A percentile compares a stretch with the other conserved stretches of the same genome.
Conservation (phyloP, 2,329 filamentous ascomycete genomes). For the Aspergillus ruber region DNA sequence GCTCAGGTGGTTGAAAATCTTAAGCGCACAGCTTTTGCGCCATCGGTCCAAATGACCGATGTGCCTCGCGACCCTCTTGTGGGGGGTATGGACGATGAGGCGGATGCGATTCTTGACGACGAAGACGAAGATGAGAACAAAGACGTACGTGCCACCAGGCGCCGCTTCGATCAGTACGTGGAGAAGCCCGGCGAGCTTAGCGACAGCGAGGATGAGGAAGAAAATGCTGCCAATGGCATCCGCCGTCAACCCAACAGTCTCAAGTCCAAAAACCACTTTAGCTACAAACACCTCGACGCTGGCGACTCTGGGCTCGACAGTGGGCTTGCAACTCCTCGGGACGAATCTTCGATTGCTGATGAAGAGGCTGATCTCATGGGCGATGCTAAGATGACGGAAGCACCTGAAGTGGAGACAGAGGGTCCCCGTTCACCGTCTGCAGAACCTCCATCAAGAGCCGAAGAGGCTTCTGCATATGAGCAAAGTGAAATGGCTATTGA, state of each 20-base stretch:
- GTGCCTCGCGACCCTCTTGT: conserved; percentile 52
- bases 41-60: conserved; percentile 59
- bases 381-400: conserved; percentile 38
- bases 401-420: conserved; percentile 30
- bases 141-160: conserved; percentile 74
- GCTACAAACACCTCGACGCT: conserved; percentile 54
- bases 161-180: conserved; percentile 72
- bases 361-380: conserved; percentile 33
- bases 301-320: conserved; percentile 50
- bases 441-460: conserved; percentile 23
- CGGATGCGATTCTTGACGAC: conserved; percentile 59
- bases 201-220: conserved; percentile 84
- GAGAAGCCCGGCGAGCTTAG: conserved; percentile 74
- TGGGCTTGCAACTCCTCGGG: conserved; percentile 42
- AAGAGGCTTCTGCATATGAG: conserved; percentile 27
- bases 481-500: conserved; percentile 25
- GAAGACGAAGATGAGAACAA: conserved; percentile 80
- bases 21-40: conserved; percentile 55
- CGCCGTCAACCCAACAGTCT: conserved; percentile 47
- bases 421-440: conserved; percentile 24
- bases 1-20: conserved; percentile 61
- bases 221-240: conserved; percentile 62
- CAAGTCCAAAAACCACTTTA: conserved; percentile 54
- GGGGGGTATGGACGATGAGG: conserved; percentile 56
- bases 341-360: conserved; percentile 39